Percentiles rank a stretch among this genome's conserved stretches.
Conservation (phyloP, 1,284 basidiomycete species). For the Sanghuangporus baumii region DNA sequence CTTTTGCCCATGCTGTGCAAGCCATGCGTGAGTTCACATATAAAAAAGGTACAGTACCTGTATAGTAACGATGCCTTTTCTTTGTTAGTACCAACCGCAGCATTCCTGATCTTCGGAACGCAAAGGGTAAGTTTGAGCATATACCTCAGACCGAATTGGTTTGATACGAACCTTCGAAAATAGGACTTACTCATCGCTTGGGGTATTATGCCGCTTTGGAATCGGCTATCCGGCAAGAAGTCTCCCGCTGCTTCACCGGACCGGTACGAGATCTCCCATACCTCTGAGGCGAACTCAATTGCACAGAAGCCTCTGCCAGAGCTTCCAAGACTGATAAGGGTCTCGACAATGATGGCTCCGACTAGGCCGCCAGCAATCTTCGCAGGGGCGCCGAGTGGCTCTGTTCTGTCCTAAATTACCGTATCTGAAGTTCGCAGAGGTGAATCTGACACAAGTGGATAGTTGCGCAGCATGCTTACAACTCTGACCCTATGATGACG, state of each 20-base stretch:
- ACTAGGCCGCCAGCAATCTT: not conserved
- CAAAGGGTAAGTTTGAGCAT: not conserved
- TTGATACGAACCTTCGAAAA: not conserved
- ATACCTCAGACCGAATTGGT: not conserved
- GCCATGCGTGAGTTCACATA: not conserved
- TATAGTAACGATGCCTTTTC: not conserved
- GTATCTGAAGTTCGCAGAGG: not conserved
- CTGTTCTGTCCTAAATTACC: not conserved
- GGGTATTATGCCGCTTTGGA: conserved; percentile 1
- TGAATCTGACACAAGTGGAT: not conserved
- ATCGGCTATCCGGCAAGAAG: not conserved
- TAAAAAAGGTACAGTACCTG: not conserved
- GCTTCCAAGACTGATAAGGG: not conserved
- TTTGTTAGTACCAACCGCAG: not conserved
- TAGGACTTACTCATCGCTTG: conserved; percentile 4
- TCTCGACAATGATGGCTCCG: not conserved
- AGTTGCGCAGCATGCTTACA: not conserved
- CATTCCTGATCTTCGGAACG: conserved; percentile 7
- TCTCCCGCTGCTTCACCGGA: not conserved
- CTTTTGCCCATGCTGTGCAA: not conserved
- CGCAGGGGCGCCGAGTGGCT: not conserved
- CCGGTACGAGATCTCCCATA: not conserved
- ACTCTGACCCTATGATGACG: not conserved
- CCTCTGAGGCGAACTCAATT: not conserved
- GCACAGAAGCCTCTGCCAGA: not conserved